Base-by-base conservation (phyloP, 1,284 basidiomycete genomes). In the Tylopilus sp. region DNA sequence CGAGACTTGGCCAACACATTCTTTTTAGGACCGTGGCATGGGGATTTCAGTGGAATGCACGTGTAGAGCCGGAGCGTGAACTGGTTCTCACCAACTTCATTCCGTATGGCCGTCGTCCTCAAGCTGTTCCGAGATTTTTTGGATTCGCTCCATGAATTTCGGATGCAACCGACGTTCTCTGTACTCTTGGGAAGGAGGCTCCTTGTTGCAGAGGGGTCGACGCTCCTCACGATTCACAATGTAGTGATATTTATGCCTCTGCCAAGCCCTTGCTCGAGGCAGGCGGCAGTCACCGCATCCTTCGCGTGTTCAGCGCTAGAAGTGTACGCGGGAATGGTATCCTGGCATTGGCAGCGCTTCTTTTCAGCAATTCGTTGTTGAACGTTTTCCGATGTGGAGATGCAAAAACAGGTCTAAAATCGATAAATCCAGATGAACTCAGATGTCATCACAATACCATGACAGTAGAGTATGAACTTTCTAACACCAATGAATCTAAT, bases 311-410 rank as follows among this genome's bases (percentile, higher is more conserved):
- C 30, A 45, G 46, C 15, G 43, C 17, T 9, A 45, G 46, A 18
- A 31, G 12, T 5, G 26, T 47, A 24, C 42, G 34, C 29, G 48
- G 47, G 3, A 30, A 43, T 17, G 45, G 54, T n/a, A 17, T 46
- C 6, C 6, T 52, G 8, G 48, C 54, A 7, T 42, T 56, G 11
- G 46, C n/a, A 14, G 46, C 53, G 18, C 38, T 56, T 24, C 24
- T 56, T 14, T 48, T 56, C 7, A n/a, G 34, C 2, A 34, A 56
- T 12, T 30, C 40, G 26, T 56, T 44, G 53, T 48, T 20, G 21
- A 24, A 6, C 6, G 21, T 24, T 24, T 24, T 24, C n/a, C n/a
- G n/a, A n/a, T n/a, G n/a, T n/a, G n/a, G n/a, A n/a, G n/a, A n/a
- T n/a, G n/a, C n/a, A n/a, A n/a, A n/a, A n/a, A n/a, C n/a, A n/a